phyloP scores from a whole-genome alignment of 768 basidiomycete genomes.

The Lepiota venenata region DNA sequence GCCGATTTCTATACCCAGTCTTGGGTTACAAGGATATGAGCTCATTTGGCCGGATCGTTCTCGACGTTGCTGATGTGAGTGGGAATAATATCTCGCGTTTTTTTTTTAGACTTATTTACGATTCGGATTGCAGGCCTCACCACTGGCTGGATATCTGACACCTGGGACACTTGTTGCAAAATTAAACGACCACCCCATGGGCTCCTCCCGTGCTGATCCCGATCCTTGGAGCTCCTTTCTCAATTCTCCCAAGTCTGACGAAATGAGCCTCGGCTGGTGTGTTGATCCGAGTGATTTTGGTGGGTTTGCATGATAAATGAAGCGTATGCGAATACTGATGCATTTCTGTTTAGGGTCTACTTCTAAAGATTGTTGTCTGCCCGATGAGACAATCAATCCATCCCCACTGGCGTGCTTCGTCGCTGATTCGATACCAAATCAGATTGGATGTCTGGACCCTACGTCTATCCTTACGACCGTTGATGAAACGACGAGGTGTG shows the following conservation, averaged over 20 bases:
- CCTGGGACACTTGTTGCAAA: constrained; percentile 57
- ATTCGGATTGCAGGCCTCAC: constrained; percentile 49
- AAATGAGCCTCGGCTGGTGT: constrained; percentile 14
- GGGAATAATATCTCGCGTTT: neutral
- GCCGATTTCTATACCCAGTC: constrained; percentile 25
- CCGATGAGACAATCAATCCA: constrained; percentile 10
- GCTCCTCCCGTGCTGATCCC: constrained; percentile 11
- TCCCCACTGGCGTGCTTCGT: constrained; percentile 41
- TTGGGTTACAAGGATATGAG: constrained; percentile 54
- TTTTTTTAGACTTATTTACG: neutral
- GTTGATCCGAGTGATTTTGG: constrained; percentile 6
- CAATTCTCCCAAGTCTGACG: constrained; percentile 21
- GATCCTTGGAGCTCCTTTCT: constrained; percentile 12
- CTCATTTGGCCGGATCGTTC: constrained; percentile 49
- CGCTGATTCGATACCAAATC: constrained; percentile 17
- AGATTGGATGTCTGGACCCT: constrained; percentile 54
- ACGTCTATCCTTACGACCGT: constrained; percentile 42
- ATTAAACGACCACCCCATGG: constrained; percentile 61
- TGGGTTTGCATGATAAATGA: neutral
- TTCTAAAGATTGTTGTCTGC: constrained; percentile 17
- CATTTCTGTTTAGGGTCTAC: neutral
- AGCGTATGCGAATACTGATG: neutral
- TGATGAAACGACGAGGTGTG: constrained; percentile 36
- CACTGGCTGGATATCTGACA: constrained; percentile 52
- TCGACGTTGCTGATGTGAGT: constrained; percentile 52